phyloP scores from a whole-genome alignment of 2,329 filamentous ascomycete species.

The Aspergillus nomiae region DNA sequence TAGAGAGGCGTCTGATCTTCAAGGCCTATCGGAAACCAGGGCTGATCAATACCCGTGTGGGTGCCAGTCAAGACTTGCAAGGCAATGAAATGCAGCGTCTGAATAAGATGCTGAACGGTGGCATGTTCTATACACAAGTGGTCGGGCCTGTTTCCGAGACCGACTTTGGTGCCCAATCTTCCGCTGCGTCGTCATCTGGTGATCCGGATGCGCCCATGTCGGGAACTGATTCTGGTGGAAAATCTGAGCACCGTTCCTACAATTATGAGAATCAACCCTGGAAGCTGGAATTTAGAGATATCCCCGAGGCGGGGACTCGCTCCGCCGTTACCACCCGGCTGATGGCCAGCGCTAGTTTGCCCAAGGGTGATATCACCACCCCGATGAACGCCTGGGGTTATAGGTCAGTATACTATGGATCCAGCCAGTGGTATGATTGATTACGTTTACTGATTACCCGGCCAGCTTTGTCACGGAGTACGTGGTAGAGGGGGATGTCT shows the following conservation, averaged over 20 bases:
- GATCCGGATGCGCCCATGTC: constrained; percentile 38
- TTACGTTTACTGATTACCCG: constrained; percentile 13
- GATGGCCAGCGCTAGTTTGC: constrained; percentile 51
- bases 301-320: constrained; percentile 54
- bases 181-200: constrained; percentile 13
- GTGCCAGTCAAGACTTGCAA: constrained; percentile 48
- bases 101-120: constrained; percentile 51
- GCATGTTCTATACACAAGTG: constrained; percentile 57
- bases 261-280: constrained; percentile 42
- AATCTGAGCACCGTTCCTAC: constrained; percentile 22
- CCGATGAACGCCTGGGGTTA: constrained; percentile 58
- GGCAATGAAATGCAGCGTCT: constrained; percentile 47
- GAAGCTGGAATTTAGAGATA: constrained; percentile 52
- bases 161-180: constrained; percentile 33
- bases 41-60: constrained; percentile 40
- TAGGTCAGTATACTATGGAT: constrained; percentile 42
- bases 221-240: constrained; percentile 24
- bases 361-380: constrained; percentile 51
- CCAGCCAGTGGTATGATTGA: constrained; percentile 1
- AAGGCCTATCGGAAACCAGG: constrained; percentile 54
- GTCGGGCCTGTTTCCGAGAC: constrained; percentile 47
- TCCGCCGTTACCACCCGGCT: constrained; percentile 57
- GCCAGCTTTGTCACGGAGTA: constrained; percentile 60
- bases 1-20: constrained; percentile 62
- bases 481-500: constrained; percentile 58